These are phyloP conservation scores for Eucalyptus coolabah DNA, from an alignment of 345 rosid species.

Conservation along the genomic window DNA sequence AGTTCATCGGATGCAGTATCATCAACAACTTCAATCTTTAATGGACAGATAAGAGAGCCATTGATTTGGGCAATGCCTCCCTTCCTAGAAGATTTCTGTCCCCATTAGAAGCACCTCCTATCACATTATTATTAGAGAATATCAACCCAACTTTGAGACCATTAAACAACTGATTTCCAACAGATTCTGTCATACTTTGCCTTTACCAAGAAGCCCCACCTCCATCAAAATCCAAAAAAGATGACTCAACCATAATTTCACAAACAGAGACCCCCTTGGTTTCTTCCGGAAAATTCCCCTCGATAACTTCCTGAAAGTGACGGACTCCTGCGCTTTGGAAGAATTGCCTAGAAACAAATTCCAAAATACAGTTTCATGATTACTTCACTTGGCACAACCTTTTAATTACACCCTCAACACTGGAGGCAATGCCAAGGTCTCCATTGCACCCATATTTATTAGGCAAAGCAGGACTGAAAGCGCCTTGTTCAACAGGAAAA, in stretches of 20 bases:
- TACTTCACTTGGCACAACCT: not conserved
- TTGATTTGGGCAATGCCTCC: constrained; percentile 8
- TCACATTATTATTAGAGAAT: not conserved
- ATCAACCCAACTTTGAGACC: constrained; percentile 24
- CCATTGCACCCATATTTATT: not conserved
- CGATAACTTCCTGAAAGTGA: not conserved
- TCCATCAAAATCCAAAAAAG: not conserved
- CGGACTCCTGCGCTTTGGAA: not conserved
- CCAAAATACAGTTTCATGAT: not conserved
- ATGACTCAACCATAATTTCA: not conserved
- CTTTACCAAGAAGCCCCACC: not conserved
- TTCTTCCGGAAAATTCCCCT: not conserved
- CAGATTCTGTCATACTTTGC: not conserved
- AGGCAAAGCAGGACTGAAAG: not conserved
- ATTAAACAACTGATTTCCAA: constrained; percentile 43
- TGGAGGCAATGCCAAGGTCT: not conserved
- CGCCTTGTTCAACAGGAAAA: not conserved
- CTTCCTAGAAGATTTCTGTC: not conserved
- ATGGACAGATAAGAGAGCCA: constrained; percentile 17
- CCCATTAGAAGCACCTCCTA: not conserved
- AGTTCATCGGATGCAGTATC: constrained; percentile 58
- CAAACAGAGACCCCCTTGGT: not conserved
- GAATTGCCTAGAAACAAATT: not conserved
- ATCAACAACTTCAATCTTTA: constrained; percentile 54
- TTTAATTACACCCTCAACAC: not conserved